Percentiles rank a stretch among this genome's conserved stretches.
phyloP scores from a whole-genome alignment of 106 monocot species.

The Allium sativum region DNA sequence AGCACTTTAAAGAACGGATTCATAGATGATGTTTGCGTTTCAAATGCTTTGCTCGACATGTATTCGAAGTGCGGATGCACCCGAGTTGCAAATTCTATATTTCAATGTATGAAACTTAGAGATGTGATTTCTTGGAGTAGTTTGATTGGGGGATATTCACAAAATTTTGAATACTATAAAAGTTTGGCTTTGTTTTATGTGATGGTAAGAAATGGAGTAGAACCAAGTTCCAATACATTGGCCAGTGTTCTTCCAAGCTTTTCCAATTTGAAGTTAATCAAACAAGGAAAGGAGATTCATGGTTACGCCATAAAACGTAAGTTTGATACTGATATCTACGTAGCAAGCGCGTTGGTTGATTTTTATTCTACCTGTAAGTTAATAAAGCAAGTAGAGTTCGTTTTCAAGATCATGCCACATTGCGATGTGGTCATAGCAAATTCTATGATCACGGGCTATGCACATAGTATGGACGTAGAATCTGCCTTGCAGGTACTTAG shows the following conservation, averaged over 20 bases:
- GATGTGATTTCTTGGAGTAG: constrained; percentile 61
- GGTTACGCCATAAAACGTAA: constrained; percentile 27
- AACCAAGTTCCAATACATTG: constrained; percentile 28
- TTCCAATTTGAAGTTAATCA: constrained; percentile 13
- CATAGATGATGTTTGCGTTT: constrained; percentile 26
- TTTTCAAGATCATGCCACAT: constrained; percentile 13
- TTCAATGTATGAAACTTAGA: constrained; percentile 20
- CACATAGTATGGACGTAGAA: constrained; percentile 13
- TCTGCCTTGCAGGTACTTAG: constrained; percentile 24
- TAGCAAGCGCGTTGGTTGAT: constrained; percentile 40
- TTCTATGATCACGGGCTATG: constrained; percentile 48
- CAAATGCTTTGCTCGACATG: constrained; percentile 58
- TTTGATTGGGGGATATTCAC: constrained; percentile 50
- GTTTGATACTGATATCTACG: constrained; percentile 21
- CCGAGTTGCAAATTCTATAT: constrained; percentile 7
- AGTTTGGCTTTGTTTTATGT: constrained; percentile 17
- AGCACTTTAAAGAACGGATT: constrained; percentile 29
- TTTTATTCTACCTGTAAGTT: constrained; percentile 33
- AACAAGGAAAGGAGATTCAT: constrained; percentile 39
- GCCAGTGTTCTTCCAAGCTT: constrained; percentile 38
- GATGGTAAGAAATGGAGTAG: constrained; percentile 27
- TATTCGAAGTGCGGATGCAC: constrained; percentile 44
- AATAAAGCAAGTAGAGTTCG: constrained; percentile 20
- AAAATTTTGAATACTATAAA: constrained; percentile 20
- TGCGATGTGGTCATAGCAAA: constrained; percentile 43